Evolutionary conservation across 164 flowering plant species (phyloP).

Genomic region (Stephania japonica): DNA sequence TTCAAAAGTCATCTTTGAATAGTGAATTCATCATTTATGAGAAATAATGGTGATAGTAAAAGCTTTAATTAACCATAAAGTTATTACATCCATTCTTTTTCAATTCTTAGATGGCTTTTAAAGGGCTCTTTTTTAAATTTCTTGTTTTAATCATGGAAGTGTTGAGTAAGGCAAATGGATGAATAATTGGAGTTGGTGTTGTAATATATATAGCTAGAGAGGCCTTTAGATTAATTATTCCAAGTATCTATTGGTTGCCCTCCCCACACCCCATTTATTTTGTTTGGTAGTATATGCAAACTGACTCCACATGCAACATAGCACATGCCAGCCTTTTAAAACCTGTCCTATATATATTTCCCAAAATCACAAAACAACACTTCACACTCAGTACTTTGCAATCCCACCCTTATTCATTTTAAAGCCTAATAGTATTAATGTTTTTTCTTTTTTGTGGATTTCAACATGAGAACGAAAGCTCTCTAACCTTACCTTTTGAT

Average conservation of each 20-base stretch:
- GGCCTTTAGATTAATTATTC: background rate
- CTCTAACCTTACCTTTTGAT: too few relatives aligned
- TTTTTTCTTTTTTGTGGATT: too few relatives aligned
- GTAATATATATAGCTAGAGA: background rate
- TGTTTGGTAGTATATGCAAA: background rate
- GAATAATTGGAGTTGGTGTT: background rate
- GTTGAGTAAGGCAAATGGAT: background rate
- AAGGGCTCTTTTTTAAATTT: background rate
- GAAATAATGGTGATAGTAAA: background rate
- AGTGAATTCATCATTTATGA: background rate
- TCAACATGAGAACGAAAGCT: too few relatives aligned
- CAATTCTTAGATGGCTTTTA: background rate
- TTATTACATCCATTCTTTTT: too few relatives aligned
- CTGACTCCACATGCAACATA: background rate
- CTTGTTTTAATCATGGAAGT: background rate
- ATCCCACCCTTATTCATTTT: background rate
- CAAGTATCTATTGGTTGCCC: conserved; percentile 1
- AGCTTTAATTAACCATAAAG: background rate
- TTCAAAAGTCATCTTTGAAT: background rate
- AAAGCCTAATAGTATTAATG: too few relatives aligned
- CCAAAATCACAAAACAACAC: background rate
- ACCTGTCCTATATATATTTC: background rate
- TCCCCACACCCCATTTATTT: background rate
- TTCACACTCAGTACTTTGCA: background rate
- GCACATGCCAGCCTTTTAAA: background rate